Evolutionary conservation across 805 yeast species (phyloP), one percentile per base, ranked within the genome.

Genomic region (Kluyveromyces wickerhamii): DNA sequence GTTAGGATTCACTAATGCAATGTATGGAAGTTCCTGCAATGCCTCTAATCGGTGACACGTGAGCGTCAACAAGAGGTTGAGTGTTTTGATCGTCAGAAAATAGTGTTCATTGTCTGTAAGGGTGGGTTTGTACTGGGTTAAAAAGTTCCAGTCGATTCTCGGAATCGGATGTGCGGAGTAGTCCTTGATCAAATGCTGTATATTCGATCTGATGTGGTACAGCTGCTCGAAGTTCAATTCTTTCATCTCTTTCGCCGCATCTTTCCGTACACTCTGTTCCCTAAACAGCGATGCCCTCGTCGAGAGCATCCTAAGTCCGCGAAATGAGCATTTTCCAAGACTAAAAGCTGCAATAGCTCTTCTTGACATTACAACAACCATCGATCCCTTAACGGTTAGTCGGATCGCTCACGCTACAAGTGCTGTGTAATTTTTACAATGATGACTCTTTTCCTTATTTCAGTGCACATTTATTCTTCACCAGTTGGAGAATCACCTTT

Each of bases 1-100:
- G 48, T 84, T 76, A 5, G 96, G 96, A 53, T 89, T 89, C 41
- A 89, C 59, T 37, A 87, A 79, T 30, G 80, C 86, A 45, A 88
- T 70, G 54, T 86, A 89, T 0, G 96, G 96, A 36, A 89, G 62
- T 28, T 70, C 65, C 42, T 89, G 71, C 44, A 89, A 74, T 19
- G 79, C 79, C 21, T 70, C 67, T 12, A 87, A 57, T 42, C 96
- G 66, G 35, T 78, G 73, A 6, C 94, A 84, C 36, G 86, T 77
- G 45, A 73, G 68, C 1, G 74, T 68, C 15, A 81, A 53, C 27
- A 82, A 50, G 32, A 68, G 64, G 39, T 74, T 71, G 11, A 79
- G 62, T 0, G 87, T 77, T 10, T 71, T 71, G 28, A 68, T 65
- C 0, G 82, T 77, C 20, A 68, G 46, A 54, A 48, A 54, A 23